Evolutionary conservation across 1,139 yeast genomes (phyloP).

Genomic region (Zygosaccharomyces sapae): DNA sequence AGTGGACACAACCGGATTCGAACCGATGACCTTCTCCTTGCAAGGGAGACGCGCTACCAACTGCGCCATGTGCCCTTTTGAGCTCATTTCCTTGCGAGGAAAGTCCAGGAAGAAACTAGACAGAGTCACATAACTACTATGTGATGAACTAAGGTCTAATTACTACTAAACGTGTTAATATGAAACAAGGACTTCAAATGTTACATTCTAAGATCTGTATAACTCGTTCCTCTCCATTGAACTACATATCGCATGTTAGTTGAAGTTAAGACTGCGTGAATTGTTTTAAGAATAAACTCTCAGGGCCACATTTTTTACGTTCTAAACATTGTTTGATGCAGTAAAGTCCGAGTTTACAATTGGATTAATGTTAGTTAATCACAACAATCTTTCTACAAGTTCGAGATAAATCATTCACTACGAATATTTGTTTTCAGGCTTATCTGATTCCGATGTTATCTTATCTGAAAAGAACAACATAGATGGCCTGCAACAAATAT

Average conservation of each 20-base stretch:
- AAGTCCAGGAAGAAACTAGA: not conserved
- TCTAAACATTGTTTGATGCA: not conserved
- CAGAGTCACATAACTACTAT: not conserved
- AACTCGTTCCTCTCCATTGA: not conserved
- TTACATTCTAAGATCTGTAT: not conserved
- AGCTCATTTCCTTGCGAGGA: not conserved
- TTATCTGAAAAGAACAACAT: not conserved
- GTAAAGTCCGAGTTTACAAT: not conserved
- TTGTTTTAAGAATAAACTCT: not conserved
- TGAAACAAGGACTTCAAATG: not conserved
- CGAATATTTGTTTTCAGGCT: not conserved
- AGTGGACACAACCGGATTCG: slow-evolving; percentile 35
- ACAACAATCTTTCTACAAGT: not conserved
- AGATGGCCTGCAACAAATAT: not conserved
- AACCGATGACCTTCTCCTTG: slow-evolving; percentile 36
- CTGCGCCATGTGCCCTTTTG: slow-evolving; percentile 34
- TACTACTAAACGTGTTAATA: not conserved
- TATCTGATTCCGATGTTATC: not conserved
- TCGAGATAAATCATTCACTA: not conserved
- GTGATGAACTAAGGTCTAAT: not conserved
- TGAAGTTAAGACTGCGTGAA: not conserved
- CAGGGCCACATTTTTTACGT: not conserved
- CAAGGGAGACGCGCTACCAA: slow-evolving; percentile 36
- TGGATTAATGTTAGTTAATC: not conserved
- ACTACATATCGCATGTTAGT: not conserved